phyloP scores from a whole-genome alignment of 1,284 basidiomycete species.

The Stygiomarasmius scandens region DNA sequence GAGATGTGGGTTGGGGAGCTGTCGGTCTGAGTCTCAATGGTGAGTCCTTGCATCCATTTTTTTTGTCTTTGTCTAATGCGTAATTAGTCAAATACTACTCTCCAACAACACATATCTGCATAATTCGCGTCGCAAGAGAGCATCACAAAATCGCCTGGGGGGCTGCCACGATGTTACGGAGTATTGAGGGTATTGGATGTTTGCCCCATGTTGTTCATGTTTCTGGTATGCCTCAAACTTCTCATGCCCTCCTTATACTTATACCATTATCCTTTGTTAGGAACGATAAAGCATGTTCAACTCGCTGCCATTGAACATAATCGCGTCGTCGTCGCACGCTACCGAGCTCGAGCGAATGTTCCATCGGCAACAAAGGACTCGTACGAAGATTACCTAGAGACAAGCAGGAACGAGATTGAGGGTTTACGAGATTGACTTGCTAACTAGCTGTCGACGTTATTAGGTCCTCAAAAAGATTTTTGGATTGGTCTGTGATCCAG shows the following conservation, averaged over 20 bases:
- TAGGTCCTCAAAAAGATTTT: too few relatives aligned
- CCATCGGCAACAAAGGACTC: slow-evolving; percentile 60
- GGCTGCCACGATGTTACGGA: slow-evolving; percentile 63
- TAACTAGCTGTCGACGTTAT: too few relatives aligned
- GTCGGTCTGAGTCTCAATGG: slow-evolving; percentile 69
- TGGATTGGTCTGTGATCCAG: too few relatives aligned
- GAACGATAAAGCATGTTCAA: slow-evolving; percentile 80
- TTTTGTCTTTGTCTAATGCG: neutral
- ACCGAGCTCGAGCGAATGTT: slow-evolving; percentile 53
- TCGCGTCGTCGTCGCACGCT: slow-evolving; percentile 64
- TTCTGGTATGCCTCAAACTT: slow-evolving; percentile 55
- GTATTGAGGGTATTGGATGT: slow-evolving; percentile 56
- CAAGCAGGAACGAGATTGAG: slow-evolving; percentile 61
- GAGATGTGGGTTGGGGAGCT: slow-evolving; percentile 79
- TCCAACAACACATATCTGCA: slow-evolving; percentile 73
- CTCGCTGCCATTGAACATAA: slow-evolving; percentile 74
- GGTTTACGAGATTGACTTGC: slow-evolving; percentile 56
- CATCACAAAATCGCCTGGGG: slow-evolving; percentile 77
- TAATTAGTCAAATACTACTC: slow-evolving; percentile 79
- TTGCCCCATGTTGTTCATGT: slow-evolving; percentile 76
- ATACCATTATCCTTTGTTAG: slow-evolving; percentile 36
- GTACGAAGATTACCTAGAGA: slow-evolving; percentile 58
- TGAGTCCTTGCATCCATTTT: slow-evolving; percentile 29
- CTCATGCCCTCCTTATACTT: neutral
- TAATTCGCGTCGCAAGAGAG: slow-evolving; percentile 77